Base-by-base conservation (phyloP, 225 moss, liverwort and hornwort genomes). In the Sphagnum tenellum region DNA sequence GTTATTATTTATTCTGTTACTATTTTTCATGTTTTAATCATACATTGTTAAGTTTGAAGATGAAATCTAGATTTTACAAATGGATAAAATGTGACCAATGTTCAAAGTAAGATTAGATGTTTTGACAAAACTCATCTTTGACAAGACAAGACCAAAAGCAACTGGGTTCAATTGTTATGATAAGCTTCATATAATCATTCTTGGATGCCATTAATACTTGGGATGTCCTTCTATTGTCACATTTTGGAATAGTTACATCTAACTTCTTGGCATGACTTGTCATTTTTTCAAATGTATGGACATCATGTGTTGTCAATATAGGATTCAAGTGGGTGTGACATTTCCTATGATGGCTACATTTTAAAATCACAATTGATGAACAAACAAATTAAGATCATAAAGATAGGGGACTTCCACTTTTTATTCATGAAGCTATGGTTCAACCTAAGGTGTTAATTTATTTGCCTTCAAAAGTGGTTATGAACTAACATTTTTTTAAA, bases 71-170 rank as follows among this genome's bases (percentile, higher is more conserved):
- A 7, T 66, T n/a, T 57, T 76, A 70, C 81, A 91, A 86, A 86
- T 94, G 93, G 93, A 88, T 56, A 89, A 67, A 71, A 88, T 94
- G 93, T 76, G 93, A 45, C 77, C 88, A 8, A 90, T 88, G 71
- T 94, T 94, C 51, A 79, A 82, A 46, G 68, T 82, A 53, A 89
- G 93, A 6, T 69, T 94, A 53, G 90, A 94, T 71, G 80, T 81
- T 49, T 69, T 94, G 75, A 94, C 93, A 10, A 89, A 79, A 60
- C 90, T 73, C 14, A 71, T 94, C 9, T 86, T 94, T 64, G 89
- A 90, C 59, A 82, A 88, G 69, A 86, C 93, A 64, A 74, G 84
- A 54, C 93, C 93, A 0, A 94, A 94, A 94, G 67, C 90, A 90
- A 62, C 66, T 94, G 4, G 90, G 90, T 46, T 88, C 93, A 50